phyloP scores from a whole-genome alignment of 148 eudicot genomes.

The Rhododendron williamsianum region DNA sequence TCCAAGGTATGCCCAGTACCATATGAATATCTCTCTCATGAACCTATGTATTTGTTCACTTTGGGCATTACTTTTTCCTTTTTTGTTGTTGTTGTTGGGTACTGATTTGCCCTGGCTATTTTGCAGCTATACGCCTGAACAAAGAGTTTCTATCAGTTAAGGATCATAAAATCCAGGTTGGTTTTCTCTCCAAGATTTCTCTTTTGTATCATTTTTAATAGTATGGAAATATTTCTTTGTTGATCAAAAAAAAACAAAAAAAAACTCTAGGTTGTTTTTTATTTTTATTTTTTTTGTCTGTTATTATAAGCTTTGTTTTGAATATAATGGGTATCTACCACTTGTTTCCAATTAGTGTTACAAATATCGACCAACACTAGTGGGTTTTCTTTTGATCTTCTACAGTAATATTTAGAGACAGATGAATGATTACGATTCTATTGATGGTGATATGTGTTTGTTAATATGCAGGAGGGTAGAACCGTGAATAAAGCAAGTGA shows the following conservation, averaged over 20 bases:
- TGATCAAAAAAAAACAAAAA: too few species aligned
- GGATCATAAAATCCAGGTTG: conserved; percentile 16
- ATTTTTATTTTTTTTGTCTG: not conserved
- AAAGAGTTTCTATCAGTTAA: conserved; percentile 11
- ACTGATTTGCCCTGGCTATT: not conserved
- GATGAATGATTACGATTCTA: not conserved
- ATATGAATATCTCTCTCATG: not conserved
- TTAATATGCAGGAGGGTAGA: not conserved
- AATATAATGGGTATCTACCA: not conserved
- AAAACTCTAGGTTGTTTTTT: not conserved
- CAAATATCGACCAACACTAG: not conserved
- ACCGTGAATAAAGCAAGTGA: not conserved
- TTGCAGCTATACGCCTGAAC: conserved; percentile 23
- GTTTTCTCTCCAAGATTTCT: not conserved
- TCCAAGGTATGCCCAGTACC: conserved; percentile 27
- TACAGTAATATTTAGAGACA: not conserved
- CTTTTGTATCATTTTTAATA: too few species aligned
- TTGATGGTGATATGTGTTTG: not conserved
- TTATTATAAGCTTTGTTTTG: not conserved
- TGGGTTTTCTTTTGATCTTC: not conserved
- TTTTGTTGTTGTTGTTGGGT: not conserved
- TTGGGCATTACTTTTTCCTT: not conserved
- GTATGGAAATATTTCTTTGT: too few species aligned
- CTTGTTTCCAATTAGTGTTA: not conserved
- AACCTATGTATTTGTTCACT: not conserved